Conservation (phyloP, 495 filamentous ascomycete genomes). For the Penicillium flavigenum region DNA sequence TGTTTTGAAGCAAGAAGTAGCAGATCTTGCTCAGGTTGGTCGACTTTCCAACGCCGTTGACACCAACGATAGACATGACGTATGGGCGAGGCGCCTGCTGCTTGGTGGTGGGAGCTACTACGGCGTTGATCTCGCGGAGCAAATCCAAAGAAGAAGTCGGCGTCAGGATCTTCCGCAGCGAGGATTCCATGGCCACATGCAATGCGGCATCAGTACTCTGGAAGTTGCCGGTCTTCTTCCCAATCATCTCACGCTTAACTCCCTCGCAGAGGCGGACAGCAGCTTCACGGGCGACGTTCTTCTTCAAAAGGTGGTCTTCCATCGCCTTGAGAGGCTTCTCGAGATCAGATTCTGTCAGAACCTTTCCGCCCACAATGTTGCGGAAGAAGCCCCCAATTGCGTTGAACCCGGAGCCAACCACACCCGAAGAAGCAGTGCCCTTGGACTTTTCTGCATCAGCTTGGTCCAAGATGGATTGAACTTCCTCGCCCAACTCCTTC, state of each 20-base stretch:
- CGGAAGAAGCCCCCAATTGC: constrained; percentile 84
- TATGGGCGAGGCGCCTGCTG: constrained; percentile 70
- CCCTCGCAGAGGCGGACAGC: constrained; percentile 88
- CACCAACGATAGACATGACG: constrained; percentile 95
- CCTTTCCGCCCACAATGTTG: constrained; percentile 92
- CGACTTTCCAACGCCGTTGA: constrained; percentile 97
- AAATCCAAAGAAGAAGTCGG: constrained; percentile 93
- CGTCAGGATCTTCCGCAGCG: constrained; percentile 90
- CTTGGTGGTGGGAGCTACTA: constrained; percentile 59
- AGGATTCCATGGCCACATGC: constrained; percentile 80
- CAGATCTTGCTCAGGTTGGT: constrained; percentile 96
- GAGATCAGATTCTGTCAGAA: constrained; percentile 79
- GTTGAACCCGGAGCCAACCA: constrained; percentile 75
- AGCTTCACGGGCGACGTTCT: constrained; percentile 95
- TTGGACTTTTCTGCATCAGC: constrained; percentile 64
- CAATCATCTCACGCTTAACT: constrained; percentile 83
- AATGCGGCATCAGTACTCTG: constrained; percentile 86
- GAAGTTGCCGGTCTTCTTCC: constrained; percentile 89
- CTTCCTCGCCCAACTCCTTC: constrained; percentile 88
- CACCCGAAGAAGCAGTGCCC: constrained; percentile 49
- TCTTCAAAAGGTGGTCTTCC: constrained; percentile 91
- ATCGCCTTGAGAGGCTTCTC: constrained; percentile 91
- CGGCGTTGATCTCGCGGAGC: constrained; percentile 83
- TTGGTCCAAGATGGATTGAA: constrained; percentile 79
- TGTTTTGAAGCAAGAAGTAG: constrained; percentile 95